A percentile compares a stretch with the other conserved stretches of the same genome.
phyloP scores from a whole-genome alignment of 352 stramenopile species.

The Phytopythium oedochilum region DNA sequence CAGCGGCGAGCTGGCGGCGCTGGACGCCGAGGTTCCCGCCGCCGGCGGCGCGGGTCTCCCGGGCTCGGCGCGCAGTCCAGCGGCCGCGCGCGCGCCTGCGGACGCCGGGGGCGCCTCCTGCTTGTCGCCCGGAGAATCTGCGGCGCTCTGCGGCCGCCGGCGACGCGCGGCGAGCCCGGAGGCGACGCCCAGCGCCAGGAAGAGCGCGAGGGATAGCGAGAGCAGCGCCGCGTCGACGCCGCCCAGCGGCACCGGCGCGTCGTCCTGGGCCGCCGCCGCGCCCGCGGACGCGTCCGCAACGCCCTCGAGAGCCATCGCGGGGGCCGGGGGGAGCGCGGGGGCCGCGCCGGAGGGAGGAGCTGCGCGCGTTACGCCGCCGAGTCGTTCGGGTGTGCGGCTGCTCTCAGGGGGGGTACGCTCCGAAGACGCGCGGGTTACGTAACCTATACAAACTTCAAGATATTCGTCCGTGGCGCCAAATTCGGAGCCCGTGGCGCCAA shows the following conservation, averaged over 20 bases:
- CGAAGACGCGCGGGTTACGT: too few relatives aligned
- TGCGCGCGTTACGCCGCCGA: too few relatives aligned
- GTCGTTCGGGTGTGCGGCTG: too few relatives aligned
- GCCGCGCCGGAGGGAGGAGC: background rate
- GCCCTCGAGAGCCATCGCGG: background rate
- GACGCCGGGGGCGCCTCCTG: background rate
- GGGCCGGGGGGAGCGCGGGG: background rate
- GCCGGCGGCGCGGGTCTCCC: background rate
- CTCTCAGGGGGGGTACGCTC: too few relatives aligned
- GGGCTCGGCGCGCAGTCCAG: background rate
- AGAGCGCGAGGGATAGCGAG: conserved; percentile 29
- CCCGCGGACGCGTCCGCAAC: background rate
- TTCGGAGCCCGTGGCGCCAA: too few relatives aligned
- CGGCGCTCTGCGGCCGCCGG: conserved; percentile 12
- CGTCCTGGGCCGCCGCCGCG: background rate
- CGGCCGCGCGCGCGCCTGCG: background rate
- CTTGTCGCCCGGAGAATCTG: background rate
- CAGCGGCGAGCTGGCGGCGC: conserved; percentile 3
- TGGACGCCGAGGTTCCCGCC: background rate
- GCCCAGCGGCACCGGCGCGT: conserved; percentile 20
- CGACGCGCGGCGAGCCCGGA: conserved; percentile 27
- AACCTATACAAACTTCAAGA: too few relatives aligned
- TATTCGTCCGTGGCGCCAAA: too few relatives aligned
- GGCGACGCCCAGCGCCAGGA: conserved; percentile 30
- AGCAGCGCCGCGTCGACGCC: conserved; percentile 26